phyloP scores from a whole-genome alignment of 257 asterid genomes.

The Haberlea rhodopensis region DNA sequence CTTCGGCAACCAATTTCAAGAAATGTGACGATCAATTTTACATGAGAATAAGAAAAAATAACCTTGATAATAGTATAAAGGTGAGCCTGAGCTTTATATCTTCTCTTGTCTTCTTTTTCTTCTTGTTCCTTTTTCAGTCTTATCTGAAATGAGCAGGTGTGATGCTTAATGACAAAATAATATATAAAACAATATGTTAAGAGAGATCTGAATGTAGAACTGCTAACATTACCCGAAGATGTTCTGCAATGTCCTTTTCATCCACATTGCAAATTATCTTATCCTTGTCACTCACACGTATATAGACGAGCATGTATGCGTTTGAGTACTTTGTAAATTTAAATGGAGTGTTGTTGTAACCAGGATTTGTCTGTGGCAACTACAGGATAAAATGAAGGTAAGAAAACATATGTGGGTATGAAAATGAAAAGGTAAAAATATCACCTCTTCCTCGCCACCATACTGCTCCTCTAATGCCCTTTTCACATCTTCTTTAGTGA shows the following conservation, averaged over 20 bases:
- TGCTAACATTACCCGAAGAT: conserved; percentile 70
- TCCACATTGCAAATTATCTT: conserved; percentile 93
- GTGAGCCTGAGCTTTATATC: conserved; percentile 92
- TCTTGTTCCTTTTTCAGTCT: conserved; percentile 97
- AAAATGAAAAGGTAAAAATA: conserved; percentile 20
- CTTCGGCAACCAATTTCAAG: conserved; percentile 26
- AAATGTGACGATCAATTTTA: conserved; percentile 12
- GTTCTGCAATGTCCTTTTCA: conserved; percentile 98
- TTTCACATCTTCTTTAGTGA: conserved; percentile 91
- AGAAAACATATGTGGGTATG: conserved; percentile 16
- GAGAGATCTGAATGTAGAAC: conserved; percentile 19
- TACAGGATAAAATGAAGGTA: conserved; percentile 34
- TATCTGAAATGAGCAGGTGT: conserved; percentile 48
- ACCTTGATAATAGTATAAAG: conserved; percentile 97
- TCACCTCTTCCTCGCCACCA: conserved; percentile 99
- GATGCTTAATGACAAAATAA: conserved; percentile 23
- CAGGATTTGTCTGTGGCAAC: conserved; percentile 97
- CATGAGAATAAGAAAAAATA: conserved; percentile 14
- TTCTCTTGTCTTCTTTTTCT: conserved; percentile 93
- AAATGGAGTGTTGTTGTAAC: conserved; percentile 88
- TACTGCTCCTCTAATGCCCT: conserved; percentile 96
- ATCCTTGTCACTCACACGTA: conserved; percentile 95
- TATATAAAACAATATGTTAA: conserved; percentile 8
- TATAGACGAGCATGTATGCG: conserved; percentile 99
- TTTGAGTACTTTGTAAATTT: conserved; percentile 95